phyloP scores from a whole-genome alignment of 2,329 filamentous ascomycete species.

The Amylocarpus encephaloides region DNA sequence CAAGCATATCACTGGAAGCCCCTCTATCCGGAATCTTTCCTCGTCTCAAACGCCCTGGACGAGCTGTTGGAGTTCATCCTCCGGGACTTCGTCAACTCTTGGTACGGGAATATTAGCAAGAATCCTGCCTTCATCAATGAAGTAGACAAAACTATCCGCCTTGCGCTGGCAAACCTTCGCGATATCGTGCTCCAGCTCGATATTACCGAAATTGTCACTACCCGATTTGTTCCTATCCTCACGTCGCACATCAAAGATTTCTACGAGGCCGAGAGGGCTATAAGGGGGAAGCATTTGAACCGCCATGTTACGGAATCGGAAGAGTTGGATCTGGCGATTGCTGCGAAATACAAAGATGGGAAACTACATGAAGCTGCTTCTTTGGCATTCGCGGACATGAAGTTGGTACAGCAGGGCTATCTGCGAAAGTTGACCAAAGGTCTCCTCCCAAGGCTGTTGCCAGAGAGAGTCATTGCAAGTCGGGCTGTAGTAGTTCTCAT shows the following conservation, averaged over 20 bases:
- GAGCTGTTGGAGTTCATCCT: conserved; percentile 68
- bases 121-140: conserved; percentile 78
- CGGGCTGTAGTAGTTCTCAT: conserved; percentile 74
- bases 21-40: conserved; percentile 68
- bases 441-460: conserved; percentile 69
- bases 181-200: conserved; percentile 71
- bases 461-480: conserved; percentile 68
- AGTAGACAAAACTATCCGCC: conserved; percentile 73
- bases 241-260: conserved; percentile 87
- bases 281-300: conserved; percentile 82
- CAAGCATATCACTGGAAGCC: conserved; percentile 62
- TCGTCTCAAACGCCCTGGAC: conserved; percentile 75
- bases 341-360: conserved; percentile 85
- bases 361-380: conserved; percentile 82
- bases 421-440: conserved; percentile 67
- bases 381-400: conserved; percentile 76
- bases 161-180: conserved; percentile 63
- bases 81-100: conserved; percentile 78
- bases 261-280: conserved; percentile 78
- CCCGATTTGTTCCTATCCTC: conserved; percentile 77
- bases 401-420: conserved; percentile 81
- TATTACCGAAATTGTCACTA: conserved; percentile 75
- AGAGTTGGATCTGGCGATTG: conserved; percentile 90
- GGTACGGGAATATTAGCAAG: conserved; percentile 82
- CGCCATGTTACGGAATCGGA: conserved; percentile 91